Evolutionary conservation across 1,284 basidiomycete species (phyloP).

Genomic region (Leccinum pallidistipes): DNA sequence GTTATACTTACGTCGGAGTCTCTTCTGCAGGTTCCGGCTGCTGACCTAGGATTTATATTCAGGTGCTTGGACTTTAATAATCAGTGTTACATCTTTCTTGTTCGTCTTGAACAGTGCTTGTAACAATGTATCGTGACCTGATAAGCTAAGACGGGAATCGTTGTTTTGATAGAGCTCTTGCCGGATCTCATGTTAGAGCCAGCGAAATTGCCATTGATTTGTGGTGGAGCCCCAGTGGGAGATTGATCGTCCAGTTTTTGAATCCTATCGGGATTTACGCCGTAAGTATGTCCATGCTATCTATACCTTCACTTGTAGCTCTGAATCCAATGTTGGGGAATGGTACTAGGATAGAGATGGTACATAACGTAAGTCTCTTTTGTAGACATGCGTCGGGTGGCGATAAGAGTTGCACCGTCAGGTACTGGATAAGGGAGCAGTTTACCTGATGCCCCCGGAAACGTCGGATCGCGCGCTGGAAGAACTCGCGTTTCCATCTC

Average conservation of each 20-base stretch:
- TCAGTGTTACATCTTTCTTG: not conserved
- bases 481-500: not conserved
- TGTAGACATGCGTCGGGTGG: not conserved
- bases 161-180: conserved; percentile 27
- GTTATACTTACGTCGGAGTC: not conserved
- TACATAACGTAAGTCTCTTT: not conserved
- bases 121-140: not conserved
- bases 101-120: not conserved
- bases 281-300: conserved; percentile 9
- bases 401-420: not conserved
- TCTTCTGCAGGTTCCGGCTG: not conserved
- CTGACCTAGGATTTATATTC: not conserved
- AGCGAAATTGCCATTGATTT: conserved; percentile 18
- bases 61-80: not conserved
- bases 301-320: not conserved
- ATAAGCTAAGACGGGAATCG: conserved; percentile 3
- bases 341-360: not conserved
- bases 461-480: not conserved
- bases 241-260: conserved; percentile 13
- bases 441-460: not conserved
- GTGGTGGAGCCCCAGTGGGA: conserved; percentile 11
- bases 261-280: conserved; percentile 22
- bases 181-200: conserved; percentile 19
- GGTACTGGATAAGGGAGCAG: not conserved
- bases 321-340: not conserved